phyloP scores from a whole-genome alignment of 768 basidiomycete genomes.

The Nidularia pulvinata region DNA sequence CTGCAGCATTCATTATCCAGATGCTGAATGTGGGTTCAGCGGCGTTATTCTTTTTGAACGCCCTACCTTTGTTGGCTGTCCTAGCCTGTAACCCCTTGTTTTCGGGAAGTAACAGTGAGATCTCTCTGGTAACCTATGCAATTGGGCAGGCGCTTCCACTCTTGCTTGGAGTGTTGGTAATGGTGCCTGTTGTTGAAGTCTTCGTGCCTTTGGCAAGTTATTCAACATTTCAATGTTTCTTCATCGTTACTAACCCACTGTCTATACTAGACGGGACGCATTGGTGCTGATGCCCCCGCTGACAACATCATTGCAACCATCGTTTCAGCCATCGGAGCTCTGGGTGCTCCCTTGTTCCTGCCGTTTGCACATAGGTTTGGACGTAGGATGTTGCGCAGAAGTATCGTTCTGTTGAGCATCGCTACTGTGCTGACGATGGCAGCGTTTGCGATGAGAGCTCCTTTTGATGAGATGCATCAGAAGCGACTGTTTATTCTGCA shows the following conservation, averaged over 20 bases:
- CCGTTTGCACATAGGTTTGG: slow-evolving; percentile 81
- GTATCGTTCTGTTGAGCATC: slow-evolving; percentile 44
- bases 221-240: not conserved
- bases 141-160: slow-evolving; percentile 58
- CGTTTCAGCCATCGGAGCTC: slow-evolving; percentile 54
- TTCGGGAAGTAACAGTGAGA: slow-evolving; percentile 20
- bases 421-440: slow-evolving; percentile 52
- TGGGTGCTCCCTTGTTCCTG: slow-evolving; percentile 56
- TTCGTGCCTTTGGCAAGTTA: slow-evolving; percentile 83
- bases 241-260: slow-evolving; percentile 1
- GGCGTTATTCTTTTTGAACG: slow-evolving; percentile 68
- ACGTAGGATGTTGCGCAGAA: slow-evolving; percentile 23
- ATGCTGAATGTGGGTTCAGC: slow-evolving; percentile 72
- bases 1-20: slow-evolving; percentile 60
- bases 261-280: slow-evolving; percentile 67
- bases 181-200: slow-evolving; percentile 71
- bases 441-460: slow-evolving; percentile 54
- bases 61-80: slow-evolving; percentile 53
- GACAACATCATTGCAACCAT: slow-evolving; percentile 89
- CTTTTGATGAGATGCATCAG: slow-evolving; percentile 87
- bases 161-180: slow-evolving; percentile 54
- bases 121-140: slow-evolving; percentile 65
- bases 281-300: slow-evolving; percentile 80
- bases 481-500: slow-evolving; percentile 85
- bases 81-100: slow-evolving; percentile 50